Base-by-base conservation (phyloP, 2,329 filamentous ascomycete genomes). In the Alternaria incomplexa region DNA sequence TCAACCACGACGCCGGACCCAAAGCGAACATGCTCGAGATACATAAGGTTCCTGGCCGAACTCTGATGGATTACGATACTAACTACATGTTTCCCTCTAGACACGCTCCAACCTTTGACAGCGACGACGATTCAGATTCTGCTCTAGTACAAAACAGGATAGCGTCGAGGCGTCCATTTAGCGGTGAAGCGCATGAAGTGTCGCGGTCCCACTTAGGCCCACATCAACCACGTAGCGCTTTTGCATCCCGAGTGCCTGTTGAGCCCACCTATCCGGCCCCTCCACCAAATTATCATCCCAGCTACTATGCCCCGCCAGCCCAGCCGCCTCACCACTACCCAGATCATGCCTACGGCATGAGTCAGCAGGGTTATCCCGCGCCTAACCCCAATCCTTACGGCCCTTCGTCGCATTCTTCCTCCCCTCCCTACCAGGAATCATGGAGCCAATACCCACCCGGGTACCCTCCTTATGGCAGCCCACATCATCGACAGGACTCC, bases 221-320 rank as follows among this genome's bases (percentile, higher is more conserved):
- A 63, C 69, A 70, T 66, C 70, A 73, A 68, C 62, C 73, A 65
- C 76, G 73, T 59, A 66, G 71, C 61, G 47, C 73, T 52, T 80
- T 79, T 64, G 77, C 77, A 58, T 78, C 76, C 59, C 73, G 77
- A 61, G 76, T 79, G 43, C 77, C 77, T 63, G 62, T 69, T 25
- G 77, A 80, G 61, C 64, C 67, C 50, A 67, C 73, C 62, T 79
- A 79, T 68, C 64, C 69, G 81, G 86, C 69, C 86, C 88, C 66
- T 94, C 85, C 75, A 93, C 89, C 86, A 93, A 73, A 73, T 23
- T 80, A 81, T 64, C 77, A 79, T 68, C 77, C 74, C 28, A 70
- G 77, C 52, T 78, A 78, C 67, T 79, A 79, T 65, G 72, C 71
- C 55, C 73, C 77, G 12, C 61, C 72, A 57, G 74, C 77, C 63